phyloP scores from a whole-genome alignment of 1,284 basidiomycete genomes.

The Sanguinoderma infundibulare region DNA sequence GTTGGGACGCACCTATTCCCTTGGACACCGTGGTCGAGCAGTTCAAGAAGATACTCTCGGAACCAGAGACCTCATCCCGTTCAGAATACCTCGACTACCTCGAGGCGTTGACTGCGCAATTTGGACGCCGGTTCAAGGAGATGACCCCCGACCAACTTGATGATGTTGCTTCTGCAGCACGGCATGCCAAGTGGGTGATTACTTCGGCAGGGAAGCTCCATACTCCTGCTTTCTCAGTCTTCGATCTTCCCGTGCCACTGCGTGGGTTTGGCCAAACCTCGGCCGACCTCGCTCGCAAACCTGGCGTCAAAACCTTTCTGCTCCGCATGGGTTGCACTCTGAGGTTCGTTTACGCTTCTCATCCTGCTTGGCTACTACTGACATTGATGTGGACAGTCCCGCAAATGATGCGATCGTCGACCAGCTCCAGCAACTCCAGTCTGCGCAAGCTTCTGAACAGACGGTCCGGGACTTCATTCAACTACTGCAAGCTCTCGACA shows the following conservation, averaged over 20 bases:
- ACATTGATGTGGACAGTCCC: not conserved
- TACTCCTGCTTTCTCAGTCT: not conserved
- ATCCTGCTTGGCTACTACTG: not conserved
- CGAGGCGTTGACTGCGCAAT: constrained; percentile 9
- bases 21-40: constrained; percentile 16
- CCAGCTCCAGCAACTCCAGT: not conserved
- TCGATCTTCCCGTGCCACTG: not conserved
- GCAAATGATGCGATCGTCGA: constrained; percentile 3
- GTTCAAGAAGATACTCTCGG: constrained; percentile 8
- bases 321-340: constrained; percentile 8
- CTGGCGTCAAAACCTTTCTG: constrained; percentile 8
- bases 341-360: not conserved
- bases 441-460: not conserved
- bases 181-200: not conserved
- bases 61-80: not conserved
- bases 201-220: not conserved
- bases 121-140: constrained; percentile 13
- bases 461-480: not conserved
- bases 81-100: constrained; percentile 13
- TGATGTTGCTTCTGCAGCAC: not conserved
- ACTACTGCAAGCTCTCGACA: constrained; percentile 13
- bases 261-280: constrained; percentile 7
- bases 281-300: not conserved
- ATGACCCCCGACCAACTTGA: not conserved
- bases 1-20: constrained; percentile 19